phyloP scores from a whole-genome alignment of 163 green algal species.

The Scenedesmus sp. region DNA sequence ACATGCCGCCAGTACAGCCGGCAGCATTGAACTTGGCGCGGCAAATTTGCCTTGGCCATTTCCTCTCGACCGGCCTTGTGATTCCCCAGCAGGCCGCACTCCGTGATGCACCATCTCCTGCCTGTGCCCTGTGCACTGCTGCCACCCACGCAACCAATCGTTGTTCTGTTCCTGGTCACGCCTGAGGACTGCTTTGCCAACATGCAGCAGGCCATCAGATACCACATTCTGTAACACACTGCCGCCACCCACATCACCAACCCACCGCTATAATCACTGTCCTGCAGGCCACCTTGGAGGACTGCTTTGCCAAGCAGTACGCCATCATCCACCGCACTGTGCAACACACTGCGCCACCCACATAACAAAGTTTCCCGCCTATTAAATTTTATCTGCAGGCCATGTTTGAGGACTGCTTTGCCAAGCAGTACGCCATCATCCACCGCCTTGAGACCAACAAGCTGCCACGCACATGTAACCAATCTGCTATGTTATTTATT shows the following conservation, averaged over 20 bases:
- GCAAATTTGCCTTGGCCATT: too few relatives aligned
- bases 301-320: constrained; percentile 89
- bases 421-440: constrained; percentile 88
- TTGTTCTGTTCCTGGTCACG: too few relatives aligned
- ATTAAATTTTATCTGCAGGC: constrained; percentile 9
- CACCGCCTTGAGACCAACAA: constrained; percentile 79
- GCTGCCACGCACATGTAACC: background rate
- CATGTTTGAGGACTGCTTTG: constrained; percentile 81
- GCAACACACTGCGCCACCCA: background rate
- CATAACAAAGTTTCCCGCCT: background rate
- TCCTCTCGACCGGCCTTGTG: too few relatives aligned
- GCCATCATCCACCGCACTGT: constrained; percentile 89
- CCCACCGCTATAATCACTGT: background rate
- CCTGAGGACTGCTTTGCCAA: constrained; percentile 76
- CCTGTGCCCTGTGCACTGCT: too few relatives aligned
- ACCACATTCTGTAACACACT: constrained; percentile 77
- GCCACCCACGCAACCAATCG: too few relatives aligned
- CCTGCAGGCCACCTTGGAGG: constrained; percentile 67
- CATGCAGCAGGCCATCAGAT: constrained; percentile 87
- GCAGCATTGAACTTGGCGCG: too few relatives aligned
- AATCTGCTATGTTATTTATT: background rate
- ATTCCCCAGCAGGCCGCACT: too few relatives aligned
- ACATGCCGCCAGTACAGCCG: too few relatives aligned
- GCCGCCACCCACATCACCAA: background rate
- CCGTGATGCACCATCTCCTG: too few relatives aligned